Evolutionary conservation across 129 eudicot genomes (phyloP).

Genomic region (Artemisia tridentata): DNA sequence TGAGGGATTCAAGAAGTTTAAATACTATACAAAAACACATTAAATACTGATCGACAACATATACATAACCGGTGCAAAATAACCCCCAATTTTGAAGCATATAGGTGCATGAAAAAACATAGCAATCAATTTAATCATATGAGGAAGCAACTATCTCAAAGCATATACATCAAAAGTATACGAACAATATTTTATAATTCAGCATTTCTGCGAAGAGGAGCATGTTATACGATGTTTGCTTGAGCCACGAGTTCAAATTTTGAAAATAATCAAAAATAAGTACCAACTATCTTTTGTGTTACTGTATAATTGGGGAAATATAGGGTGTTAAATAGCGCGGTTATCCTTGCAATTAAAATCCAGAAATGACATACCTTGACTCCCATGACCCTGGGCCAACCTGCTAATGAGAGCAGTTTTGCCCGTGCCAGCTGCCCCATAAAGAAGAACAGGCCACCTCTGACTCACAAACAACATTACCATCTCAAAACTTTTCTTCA

Average conservation of each 20-base stretch:
- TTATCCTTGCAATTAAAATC: not conserved
- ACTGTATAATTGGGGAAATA: not conserved
- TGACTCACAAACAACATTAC: conserved; percentile 80
- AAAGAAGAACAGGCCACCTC: conserved; percentile 97
- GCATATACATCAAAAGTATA: not conserved
- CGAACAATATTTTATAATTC: not conserved
- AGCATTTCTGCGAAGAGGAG: not conserved
- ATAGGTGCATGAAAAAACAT: conserved; percentile 6
- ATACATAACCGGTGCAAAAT: not conserved
- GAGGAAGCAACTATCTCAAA: not conserved
- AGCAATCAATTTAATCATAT: not conserved
- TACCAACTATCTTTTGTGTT: not conserved
- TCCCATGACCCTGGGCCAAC: conserved; percentile 61
- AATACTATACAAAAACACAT: not conserved
- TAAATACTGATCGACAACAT: not conserved
- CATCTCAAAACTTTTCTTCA: conserved; percentile 86
- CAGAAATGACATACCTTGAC: conserved; percentile 57
- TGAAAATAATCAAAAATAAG: not conserved
- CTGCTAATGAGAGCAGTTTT: conserved; percentile 79
- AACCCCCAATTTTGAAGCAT: conserved; percentile 2
- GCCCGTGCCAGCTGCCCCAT: conserved; percentile 91
- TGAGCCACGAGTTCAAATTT: conserved; percentile 7
- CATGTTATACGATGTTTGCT: not conserved
- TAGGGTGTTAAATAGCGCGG: not conserved
- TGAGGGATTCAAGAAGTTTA: not conserved